These are phyloP conservation scores for Podaxis rugospora DNA, from an alignment of 768 basidiomycete genomes.

Conservation along the genomic window DNA sequence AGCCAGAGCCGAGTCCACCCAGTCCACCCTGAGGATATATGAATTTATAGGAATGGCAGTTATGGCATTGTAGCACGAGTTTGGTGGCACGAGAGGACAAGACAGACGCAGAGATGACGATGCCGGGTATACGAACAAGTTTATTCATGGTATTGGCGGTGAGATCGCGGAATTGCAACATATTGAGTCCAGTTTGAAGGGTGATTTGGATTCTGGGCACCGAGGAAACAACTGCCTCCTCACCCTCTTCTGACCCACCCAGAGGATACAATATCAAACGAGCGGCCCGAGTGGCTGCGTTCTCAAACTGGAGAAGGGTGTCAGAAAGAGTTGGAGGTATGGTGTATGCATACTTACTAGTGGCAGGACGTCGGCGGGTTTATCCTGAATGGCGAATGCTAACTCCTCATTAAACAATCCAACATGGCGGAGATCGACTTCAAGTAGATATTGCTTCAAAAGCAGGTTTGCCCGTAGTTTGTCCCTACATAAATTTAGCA, in stretches of 20 bases:
- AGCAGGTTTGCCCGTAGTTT: constrained; percentile 86
- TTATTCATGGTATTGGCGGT: constrained; percentile 94
- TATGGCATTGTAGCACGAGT: constrained; percentile 89
- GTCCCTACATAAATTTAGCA: constrained; percentile 48
- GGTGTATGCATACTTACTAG: constrained; percentile 48
- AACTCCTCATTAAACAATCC: constrained; percentile 90
- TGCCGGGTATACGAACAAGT: constrained; percentile 94
- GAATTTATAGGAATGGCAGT: constrained; percentile 76
- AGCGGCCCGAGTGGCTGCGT: constrained; percentile 82
- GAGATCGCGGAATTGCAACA: constrained; percentile 91
- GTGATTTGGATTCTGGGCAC: constrained; percentile 79
- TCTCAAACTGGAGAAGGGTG: constrained; percentile 68
- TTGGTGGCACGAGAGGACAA: constrained; percentile 91
- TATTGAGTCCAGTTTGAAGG: constrained; percentile 84
- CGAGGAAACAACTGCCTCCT: constrained; percentile 33
- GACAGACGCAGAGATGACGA: constrained; percentile 95
- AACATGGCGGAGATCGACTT: constrained; percentile 79
- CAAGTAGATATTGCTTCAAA: constrained; percentile 80
- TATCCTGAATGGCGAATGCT: constrained; percentile 85
- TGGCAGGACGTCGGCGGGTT: constrained; percentile 85
- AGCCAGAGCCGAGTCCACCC: constrained; percentile 84
- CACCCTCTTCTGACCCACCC: constrained; percentile 42
- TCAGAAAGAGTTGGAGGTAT: not conserved
- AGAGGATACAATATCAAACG: constrained; percentile 81
- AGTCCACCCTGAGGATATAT: constrained; percentile 75